phyloP scores from a whole-genome alignment of 352 stramenopile species.

The Pythium periplocum region DNA sequence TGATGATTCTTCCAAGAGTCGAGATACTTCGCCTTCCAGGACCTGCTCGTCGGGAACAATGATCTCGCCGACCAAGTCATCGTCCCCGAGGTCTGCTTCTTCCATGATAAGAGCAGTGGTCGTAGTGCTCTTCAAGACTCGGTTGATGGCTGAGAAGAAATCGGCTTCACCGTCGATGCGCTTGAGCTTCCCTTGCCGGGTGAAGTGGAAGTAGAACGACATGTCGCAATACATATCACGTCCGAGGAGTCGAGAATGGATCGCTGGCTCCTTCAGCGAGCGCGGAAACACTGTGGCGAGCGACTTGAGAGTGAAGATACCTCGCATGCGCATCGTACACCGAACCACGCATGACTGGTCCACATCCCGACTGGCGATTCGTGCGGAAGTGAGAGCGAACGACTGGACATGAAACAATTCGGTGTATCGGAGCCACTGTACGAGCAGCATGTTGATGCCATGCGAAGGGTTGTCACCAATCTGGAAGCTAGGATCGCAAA shows the following conservation, averaged over 20 bases:
- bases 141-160: slow-evolving; percentile 28
- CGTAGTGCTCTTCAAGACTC: slow-evolving; percentile 15
- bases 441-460: slow-evolving; percentile 23
- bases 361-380: background rate
- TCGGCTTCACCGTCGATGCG: slow-evolving; percentile 30
- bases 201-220: slow-evolving; percentile 27
- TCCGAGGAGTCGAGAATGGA: slow-evolving; percentile 8
- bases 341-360: background rate
- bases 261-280: background rate
- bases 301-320: slow-evolving; percentile 4
- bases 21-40: too few species aligned
- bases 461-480: slow-evolving; percentile 2
- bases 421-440: slow-evolving; percentile 46
- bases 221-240: slow-evolving; percentile 15
- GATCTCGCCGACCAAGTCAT: slow-evolving; percentile 9
- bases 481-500: slow-evolving; percentile 2
- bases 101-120: slow-evolving; percentile 4
- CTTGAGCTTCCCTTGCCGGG: slow-evolving; percentile 15
- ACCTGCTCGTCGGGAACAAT: too few species aligned
- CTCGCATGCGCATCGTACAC: slow-evolving; percentile 6
- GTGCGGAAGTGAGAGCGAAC: slow-evolving; percentile 14
- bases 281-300: slow-evolving; percentile 14
- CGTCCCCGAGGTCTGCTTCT: slow-evolving; percentile 4
- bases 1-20: too few species aligned
- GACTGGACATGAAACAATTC: slow-evolving; percentile 24